A percentile compares a stretch with the other conserved stretches of the same genome.
These are phyloP conservation scores for Aspergillus ostianus DNA, from an alignment of 495 filamentous ascomycete species.

Conservation along the genomic window DNA sequence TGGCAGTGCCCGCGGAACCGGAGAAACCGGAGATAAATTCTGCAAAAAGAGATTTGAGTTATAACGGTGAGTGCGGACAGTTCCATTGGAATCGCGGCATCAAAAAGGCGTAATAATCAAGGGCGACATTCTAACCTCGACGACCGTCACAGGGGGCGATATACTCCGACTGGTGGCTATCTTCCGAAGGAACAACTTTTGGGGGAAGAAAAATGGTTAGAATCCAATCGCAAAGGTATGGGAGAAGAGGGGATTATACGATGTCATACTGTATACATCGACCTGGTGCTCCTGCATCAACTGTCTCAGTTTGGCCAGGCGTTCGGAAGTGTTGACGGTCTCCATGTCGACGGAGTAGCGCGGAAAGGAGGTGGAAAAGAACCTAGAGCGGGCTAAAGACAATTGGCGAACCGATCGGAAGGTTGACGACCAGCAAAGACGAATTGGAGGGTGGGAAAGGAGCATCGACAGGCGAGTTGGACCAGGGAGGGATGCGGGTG, in stretches of 20 bases:
- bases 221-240: conserved; percentile 6
- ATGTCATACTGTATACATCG: conserved; percentile 85
- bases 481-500: conserved; percentile 20
- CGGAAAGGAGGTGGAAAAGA: conserved; percentile 38
- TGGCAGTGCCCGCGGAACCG: conserved; percentile 90
- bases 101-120: background rate
- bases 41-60: conserved; percentile 30
- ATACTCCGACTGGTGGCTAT: conserved; percentile 97
- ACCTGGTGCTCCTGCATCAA: conserved; percentile 87
- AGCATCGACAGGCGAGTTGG: conserved; percentile 36
- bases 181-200: conserved; percentile 92
- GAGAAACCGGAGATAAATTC: conserved; percentile 93
- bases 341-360: conserved; percentile 66
- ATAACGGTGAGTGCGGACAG: conserved; percentile 4
- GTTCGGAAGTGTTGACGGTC: conserved; percentile 75
- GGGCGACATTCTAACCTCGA: conserved; percentile 56
- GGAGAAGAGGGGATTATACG: conserved; percentile 6
- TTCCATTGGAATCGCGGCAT: background rate
- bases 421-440: conserved; percentile 32
- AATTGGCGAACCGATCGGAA: conserved; percentile 32
- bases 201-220: conserved; percentile 11
- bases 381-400: conserved; percentile 28
- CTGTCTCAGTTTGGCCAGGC: conserved; percentile 72
- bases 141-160: conserved; percentile 92
- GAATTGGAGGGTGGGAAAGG: conserved; percentile 36